phyloP scores from a whole-genome alignment of 148 eudicot species.

The Vaccinium darrowii region DNA sequence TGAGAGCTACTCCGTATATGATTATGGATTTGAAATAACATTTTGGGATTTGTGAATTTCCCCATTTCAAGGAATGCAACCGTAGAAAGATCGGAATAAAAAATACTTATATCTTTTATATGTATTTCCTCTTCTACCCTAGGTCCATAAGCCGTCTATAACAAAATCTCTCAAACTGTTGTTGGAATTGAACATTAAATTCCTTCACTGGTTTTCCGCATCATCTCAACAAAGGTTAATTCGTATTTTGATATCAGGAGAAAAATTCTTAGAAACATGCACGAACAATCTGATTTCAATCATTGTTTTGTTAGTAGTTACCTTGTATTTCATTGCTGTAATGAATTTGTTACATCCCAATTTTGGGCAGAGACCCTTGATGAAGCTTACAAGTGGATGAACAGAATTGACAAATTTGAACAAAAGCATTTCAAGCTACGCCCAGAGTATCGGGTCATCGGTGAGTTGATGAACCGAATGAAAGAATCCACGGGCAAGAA shows the following conservation, averaged over 20 bases:
- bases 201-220: too few relatives aligned
- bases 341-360: conserved; percentile 1
- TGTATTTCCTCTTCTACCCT: not conserved
- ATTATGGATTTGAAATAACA: not conserved
- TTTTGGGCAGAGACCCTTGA: conserved; percentile 55
- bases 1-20: not conserved
- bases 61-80: not conserved
- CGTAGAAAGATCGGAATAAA: not conserved
- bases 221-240: too few relatives aligned
- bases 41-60: not conserved
- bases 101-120: not conserved
- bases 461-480: conserved; percentile 72
- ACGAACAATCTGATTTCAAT: too few relatives aligned
- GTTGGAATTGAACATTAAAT: too few relatives aligned
- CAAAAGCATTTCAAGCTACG: conserved; percentile 61
- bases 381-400: conserved; percentile 71
- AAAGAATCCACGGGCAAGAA: conserved; percentile 85
- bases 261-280: too few relatives aligned
- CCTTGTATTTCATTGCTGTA: not conserved
- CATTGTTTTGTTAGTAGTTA: too few relatives aligned
- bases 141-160: not conserved
- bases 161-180: not conserved
- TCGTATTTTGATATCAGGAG: too few relatives aligned
- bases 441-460: conserved; percentile 82
- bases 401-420: conserved; percentile 70